Base-by-base conservation (phyloP, 1,284 basidiomycete genomes). In the Paramarasmius palmivorus region DNA sequence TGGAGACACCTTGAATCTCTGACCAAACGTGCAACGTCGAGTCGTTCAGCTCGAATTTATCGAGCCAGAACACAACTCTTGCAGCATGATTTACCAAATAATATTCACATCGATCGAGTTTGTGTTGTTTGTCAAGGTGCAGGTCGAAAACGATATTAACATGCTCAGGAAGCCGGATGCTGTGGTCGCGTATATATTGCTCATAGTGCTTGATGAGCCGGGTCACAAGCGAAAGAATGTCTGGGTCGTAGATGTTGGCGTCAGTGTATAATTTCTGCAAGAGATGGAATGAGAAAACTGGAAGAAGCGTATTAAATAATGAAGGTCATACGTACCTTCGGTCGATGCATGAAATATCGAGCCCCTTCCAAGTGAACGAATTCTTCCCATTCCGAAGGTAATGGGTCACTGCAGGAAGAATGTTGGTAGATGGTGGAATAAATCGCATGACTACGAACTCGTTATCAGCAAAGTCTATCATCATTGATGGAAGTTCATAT, bases 11-110 rank as follows among this genome's bases (percentile, higher is more conserved):
- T 15, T 59, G 60, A 10, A 76, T 46, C 48, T 72, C 70, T 0
- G 44, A 9, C 60, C 65, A 68, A 15, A 56, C 60, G 3, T 59
- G 48, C 12, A 77, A 63, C 41, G 61, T 46, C 4, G 45, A 47
- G 3, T 68, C 64, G 9, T 74, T 58, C 7, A 32, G 29, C 12
- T 6, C 12, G 37, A 65, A 67, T 0, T 65, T 58, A 47, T 76
- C 71, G 44, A 77, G 44, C 64, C 71, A 79, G 52, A 77, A 77
- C 10, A 78, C 59, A 9, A 61, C 61, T 19, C 70, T 66, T 1
- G 53, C 58, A 15, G 55, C 52, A 52, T 76, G 73, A 52, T 77
- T 68, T 3, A 68, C 72, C 38, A 73, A 68, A 53, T 79, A 78
- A 53, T 79, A 79, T 3, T 62, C 55, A 19, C 70, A 72, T 17